Evolutionary conservation across 1,284 basidiomycete genomes (phyloP).

Genomic region (Cystobasidium slooffiae): DNA sequence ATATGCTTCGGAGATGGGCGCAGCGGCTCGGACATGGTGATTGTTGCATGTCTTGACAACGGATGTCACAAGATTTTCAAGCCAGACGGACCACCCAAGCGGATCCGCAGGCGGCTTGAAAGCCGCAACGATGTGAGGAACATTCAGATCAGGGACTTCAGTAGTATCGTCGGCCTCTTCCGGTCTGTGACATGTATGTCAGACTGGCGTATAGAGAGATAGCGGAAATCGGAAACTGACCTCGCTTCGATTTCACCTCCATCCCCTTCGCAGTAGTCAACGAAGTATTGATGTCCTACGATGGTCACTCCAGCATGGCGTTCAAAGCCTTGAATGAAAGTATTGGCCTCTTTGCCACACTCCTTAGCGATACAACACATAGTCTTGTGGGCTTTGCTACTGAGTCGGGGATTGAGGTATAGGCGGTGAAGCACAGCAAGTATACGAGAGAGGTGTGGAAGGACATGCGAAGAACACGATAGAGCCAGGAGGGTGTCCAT

Average conservation of each 20-base stretch:
- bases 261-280: slow-evolving; percentile 21
- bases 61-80: not conserved
- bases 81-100: slow-evolving; percentile 27
- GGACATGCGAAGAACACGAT: slow-evolving; percentile 12
- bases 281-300: slow-evolving; percentile 16
- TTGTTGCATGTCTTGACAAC: slow-evolving; percentile 31
- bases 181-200: not conserved
- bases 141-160: slow-evolving; percentile 20
- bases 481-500: slow-evolving; percentile 17
- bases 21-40: slow-evolving; percentile 27
- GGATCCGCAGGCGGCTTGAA: slow-evolving; percentile 20
- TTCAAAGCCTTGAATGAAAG: slow-evolving; percentile 26
- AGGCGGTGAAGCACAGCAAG: slow-evolving; percentile 18
- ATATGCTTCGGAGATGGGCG: slow-evolving; percentile 30
- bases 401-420: not conserved
- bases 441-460: slow-evolving; percentile 32
- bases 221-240: not conserved
- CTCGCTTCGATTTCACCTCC: slow-evolving; percentile 19
- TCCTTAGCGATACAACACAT: slow-evolving; percentile 31
- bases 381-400: not conserved
- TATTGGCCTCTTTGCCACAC: slow-evolving; percentile 28
- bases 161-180: slow-evolving; percentile 19
- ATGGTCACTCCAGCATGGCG: slow-evolving; percentile 16
- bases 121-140: slow-evolving; percentile 8
- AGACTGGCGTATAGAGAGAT: not conserved